These are phyloP conservation scores for Tetramitus jugosus DNA, from an alignment of 208 protist species.

Conservation along the genomic window DNA sequence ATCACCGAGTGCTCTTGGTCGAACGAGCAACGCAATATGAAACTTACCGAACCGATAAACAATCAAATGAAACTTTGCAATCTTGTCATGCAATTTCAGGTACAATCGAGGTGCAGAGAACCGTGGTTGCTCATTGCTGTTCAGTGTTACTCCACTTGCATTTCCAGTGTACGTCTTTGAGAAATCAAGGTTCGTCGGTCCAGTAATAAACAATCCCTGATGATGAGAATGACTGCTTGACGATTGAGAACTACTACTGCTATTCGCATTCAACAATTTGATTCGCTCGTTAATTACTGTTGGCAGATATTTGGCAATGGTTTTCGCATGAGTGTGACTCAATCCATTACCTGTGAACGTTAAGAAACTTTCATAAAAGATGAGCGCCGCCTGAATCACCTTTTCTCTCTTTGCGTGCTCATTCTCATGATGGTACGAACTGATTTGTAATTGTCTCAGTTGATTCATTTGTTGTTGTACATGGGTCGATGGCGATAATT, in stretches of 20 bases:
- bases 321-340: neutral
- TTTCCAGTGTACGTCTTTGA: neutral
- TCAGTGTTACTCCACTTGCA: neutral
- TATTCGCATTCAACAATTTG: neutral
- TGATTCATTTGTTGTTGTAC: no score
- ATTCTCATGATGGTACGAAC: no score
- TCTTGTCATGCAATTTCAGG: no score
- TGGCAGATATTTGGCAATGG: neutral
- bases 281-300: neutral
- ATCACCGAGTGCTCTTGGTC: neutral
- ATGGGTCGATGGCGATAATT: no score
- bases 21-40: neutral
- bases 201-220: neutral
- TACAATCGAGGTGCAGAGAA: no score
- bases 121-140: neutral
- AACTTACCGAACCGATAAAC: no score
- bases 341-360: neutral
- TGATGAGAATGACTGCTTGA: neutral
- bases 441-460: no score
- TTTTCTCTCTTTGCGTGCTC: no score
- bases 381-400: neutral
- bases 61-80: no score
- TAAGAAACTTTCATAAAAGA: conserved; percentile 3
- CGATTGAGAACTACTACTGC: neutral
- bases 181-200: neutral